A percentile compares a stretch with the other conserved stretches of the same genome.
Evolutionary conservation across 2,329 filamentous ascomycete genomes (phyloP).

Genomic region (Whalleya microplaca): DNA sequence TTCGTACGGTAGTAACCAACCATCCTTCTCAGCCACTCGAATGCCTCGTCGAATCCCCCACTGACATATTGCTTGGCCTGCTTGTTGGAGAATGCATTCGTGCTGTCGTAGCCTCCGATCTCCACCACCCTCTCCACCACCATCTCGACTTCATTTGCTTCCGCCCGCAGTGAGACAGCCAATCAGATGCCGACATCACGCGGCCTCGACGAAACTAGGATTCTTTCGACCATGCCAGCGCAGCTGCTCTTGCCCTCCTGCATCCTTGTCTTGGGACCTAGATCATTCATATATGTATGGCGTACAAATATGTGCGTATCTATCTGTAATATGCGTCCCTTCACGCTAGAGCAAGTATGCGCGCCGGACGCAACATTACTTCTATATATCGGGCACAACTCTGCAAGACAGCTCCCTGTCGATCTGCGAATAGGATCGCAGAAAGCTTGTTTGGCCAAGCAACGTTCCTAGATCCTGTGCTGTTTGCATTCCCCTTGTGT

Average conservation of each 20-base stretch:
- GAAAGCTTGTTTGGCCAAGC: background rate
- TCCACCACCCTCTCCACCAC: slow-evolving; percentile 1
- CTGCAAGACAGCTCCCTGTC: background rate
- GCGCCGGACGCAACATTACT: background rate
- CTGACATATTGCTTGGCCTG: background rate
- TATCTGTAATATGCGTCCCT: background rate
- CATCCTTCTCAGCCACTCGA: background rate
- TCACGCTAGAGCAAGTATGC: background rate
- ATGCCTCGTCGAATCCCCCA: background rate
- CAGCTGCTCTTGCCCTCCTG: background rate
- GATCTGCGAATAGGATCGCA: background rate
- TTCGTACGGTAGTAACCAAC: background rate
- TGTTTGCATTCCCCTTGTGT: slow-evolving; percentile 1
- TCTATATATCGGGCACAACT: background rate
- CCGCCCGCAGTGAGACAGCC: slow-evolving; percentile 15
- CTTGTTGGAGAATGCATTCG: background rate
- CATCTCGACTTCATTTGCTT: slow-evolving; percentile 7
- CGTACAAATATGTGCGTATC: background rate
- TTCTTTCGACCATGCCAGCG: background rate
- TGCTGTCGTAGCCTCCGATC: background rate
- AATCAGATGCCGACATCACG: slow-evolving; percentile 28
- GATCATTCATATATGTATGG: background rate
- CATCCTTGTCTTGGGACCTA: too few relatives aligned
- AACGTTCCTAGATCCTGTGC: background rate
- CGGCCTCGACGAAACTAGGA: slow-evolving; percentile 1